Evolutionary conservation across 2,329 filamentous ascomycete genomes (phyloP).

Genomic region (Epichloe amarillans): DNA sequence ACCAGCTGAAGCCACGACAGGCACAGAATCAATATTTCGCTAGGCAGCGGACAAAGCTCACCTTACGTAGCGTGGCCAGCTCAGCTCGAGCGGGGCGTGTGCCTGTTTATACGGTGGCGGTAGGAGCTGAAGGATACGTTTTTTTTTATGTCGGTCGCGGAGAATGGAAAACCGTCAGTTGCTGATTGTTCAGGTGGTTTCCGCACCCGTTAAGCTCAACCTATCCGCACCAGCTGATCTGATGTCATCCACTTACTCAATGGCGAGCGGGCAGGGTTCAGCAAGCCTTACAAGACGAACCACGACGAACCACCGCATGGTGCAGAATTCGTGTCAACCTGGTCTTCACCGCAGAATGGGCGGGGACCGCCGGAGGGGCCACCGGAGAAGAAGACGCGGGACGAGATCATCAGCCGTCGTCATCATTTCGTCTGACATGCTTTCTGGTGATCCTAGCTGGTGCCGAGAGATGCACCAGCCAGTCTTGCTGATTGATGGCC

Average conservation of each 20-base stretch:
- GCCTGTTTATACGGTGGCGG: conserved; percentile 4
- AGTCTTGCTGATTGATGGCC: background rate
- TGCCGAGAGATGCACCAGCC: background rate
- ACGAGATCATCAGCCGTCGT: background rate
- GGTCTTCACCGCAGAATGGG: background rate
- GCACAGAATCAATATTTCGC: conserved; percentile 9
- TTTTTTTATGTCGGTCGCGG: conserved; percentile 11
- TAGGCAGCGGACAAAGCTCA: conserved; percentile 10
- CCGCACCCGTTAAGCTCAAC: too few relatives aligned
- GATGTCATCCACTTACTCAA: too few relatives aligned
- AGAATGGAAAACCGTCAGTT: too few relatives aligned
- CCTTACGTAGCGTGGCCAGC: conserved; percentile 5
- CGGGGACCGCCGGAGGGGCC: background rate
- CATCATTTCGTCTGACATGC: background rate
- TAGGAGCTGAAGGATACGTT: conserved; percentile 4
- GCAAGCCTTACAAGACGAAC: background rate
- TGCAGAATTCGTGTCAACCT: background rate
- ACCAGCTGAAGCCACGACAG: background rate
- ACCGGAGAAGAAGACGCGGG: background rate
- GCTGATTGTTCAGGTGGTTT: too few relatives aligned
- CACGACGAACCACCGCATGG: background rate
- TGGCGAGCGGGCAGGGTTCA: too few relatives aligned
- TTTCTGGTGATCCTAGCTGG: background rate
- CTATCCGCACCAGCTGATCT: too few relatives aligned
- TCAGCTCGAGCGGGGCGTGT: conserved; percentile 9